phyloP scores from a whole-genome alignment of 352 stramenopile genomes.

The Globisporangium okanoganense region DNA sequence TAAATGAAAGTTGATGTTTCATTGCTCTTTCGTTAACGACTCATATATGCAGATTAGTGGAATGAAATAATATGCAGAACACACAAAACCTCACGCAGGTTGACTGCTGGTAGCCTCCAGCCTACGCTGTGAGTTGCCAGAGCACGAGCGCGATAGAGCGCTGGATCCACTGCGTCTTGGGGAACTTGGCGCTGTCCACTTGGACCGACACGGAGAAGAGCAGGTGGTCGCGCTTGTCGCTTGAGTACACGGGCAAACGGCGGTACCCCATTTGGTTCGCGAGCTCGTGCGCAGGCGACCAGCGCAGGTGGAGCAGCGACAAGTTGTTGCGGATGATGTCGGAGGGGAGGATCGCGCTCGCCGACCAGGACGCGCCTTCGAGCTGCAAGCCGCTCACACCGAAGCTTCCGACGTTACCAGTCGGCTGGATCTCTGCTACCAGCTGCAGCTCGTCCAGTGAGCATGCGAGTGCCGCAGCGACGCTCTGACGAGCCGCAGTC shows the following conservation, averaged over 20 bases:
- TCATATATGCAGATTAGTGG: background rate
- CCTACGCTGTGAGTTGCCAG: slow-evolving; percentile 57
- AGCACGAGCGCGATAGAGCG: slow-evolving; percentile 78
- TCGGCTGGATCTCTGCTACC: slow-evolving; percentile 57
- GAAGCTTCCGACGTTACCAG: slow-evolving; percentile 42
- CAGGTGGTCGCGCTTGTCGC: slow-evolving; percentile 60
- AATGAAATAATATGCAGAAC: slow-evolving; percentile 10
- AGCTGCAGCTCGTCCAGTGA: slow-evolving; percentile 88
- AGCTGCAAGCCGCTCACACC: slow-evolving; percentile 72
- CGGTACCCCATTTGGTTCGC: slow-evolving; percentile 23
- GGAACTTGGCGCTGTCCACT: slow-evolving; percentile 44
- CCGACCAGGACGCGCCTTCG: slow-evolving; percentile 78
- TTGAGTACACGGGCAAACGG: slow-evolving; percentile 85
- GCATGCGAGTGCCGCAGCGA: slow-evolving; percentile 71
- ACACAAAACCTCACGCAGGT: background rate
- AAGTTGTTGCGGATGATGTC: slow-evolving; percentile 74
- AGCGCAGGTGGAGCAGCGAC: slow-evolving; percentile 67
- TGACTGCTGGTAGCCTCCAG: background rate
- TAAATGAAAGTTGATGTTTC: background rate
- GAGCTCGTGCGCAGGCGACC: slow-evolving; percentile 34
- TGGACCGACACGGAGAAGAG: slow-evolving; percentile 82
- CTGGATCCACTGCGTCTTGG: slow-evolving; percentile 71
- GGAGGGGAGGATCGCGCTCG: slow-evolving; percentile 62
- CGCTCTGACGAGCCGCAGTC: slow-evolving; percentile 88
- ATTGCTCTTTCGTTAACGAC: background rate